phyloP scores from a whole-genome alignment of 805 yeast species.

The Yamadazyma olivae region DNA sequence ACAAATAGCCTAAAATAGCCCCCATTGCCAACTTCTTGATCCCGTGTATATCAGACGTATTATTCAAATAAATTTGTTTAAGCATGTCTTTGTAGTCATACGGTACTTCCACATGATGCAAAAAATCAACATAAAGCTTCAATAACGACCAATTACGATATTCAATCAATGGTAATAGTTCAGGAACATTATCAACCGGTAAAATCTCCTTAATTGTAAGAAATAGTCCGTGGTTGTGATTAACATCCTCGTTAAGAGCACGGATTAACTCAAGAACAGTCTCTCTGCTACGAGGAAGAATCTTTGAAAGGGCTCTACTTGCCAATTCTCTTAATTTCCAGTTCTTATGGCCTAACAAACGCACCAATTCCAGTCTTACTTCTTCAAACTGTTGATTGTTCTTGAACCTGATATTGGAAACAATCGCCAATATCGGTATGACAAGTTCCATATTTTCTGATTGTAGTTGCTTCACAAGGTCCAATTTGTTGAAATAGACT shows the following conservation, averaged over 20 bases:
- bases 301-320: slow-evolving; percentile 57
- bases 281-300: too few species aligned
- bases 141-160: slow-evolving; percentile 29
- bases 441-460: slow-evolving; percentile 53
- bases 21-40: slow-evolving; percentile 8
- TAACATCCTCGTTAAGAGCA: slow-evolving; percentile 9
- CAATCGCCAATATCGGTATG: slow-evolving; percentile 71
- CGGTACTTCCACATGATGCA: too few species aligned
- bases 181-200: neutral
- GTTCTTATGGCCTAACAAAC: slow-evolving; percentile 47
- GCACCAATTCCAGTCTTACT: slow-evolving; percentile 49
- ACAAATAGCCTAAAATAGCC: slow-evolving; percentile 4
- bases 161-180: neutral
- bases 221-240: slow-evolving; percentile 52
- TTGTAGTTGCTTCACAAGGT: slow-evolving; percentile 34
- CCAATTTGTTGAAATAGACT: neutral
- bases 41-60: too few species aligned
- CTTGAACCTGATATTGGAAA: slow-evolving; percentile 64
- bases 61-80: too few species aligned
- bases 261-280: slow-evolving; percentile 59
- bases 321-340: slow-evolving; percentile 93
- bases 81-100: too few species aligned
- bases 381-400: slow-evolving; percentile 43
- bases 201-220: slow-evolving; percentile 35
- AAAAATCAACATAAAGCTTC: slow-evolving; percentile 25